These are phyloP conservation scores for Nadsonia fulvescens DNA, from an alignment of 805 yeast species.

Conservation along the genomic window DNA sequence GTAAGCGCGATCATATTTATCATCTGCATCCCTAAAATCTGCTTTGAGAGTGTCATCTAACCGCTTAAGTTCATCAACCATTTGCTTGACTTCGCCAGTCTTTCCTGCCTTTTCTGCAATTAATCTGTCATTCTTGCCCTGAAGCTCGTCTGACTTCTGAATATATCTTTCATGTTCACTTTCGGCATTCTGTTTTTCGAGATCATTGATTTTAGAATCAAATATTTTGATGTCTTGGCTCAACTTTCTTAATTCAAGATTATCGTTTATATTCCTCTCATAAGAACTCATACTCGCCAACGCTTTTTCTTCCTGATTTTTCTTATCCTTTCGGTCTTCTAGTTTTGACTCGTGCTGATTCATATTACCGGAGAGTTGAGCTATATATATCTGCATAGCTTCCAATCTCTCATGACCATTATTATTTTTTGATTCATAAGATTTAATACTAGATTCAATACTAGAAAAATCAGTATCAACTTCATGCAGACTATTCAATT, in stretches of 20 bases:
- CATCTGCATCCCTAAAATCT: conserved; percentile 55
- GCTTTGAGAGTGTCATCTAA: conserved; percentile 41
- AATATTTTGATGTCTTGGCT: conserved; percentile 22
- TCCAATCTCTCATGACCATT: too few relatives aligned
- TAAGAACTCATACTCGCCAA: conserved; percentile 40
- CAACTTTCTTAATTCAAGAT: conserved; percentile 37
- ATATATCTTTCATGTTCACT: conserved; percentile 43
- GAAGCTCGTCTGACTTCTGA: conserved; percentile 31
- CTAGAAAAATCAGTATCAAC: too few relatives aligned
- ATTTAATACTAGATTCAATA: too few relatives aligned
- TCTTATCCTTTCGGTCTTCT: conserved; percentile 12
- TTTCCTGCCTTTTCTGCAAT: conserved; percentile 57
- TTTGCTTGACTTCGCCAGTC: conserved; percentile 71
- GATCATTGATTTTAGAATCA: conserved; percentile 23
- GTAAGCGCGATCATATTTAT: conserved; percentile 48
- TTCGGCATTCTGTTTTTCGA: conserved; percentile 43
- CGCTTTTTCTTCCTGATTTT: conserved; percentile 23
- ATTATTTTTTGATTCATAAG: too few relatives aligned
- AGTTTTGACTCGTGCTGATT: conserved; percentile 15
- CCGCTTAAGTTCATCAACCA: conserved; percentile 48
- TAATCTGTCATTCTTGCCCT: conserved; percentile 30
- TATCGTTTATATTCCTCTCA: conserved; percentile 46
- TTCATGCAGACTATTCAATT: too few relatives aligned
- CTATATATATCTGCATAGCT: too few relatives aligned
- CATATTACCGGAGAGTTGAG: too few relatives aligned